phyloP scores from a whole-genome alignment of 164 flowering plant genomes.

The Malania oleifera region DNA sequence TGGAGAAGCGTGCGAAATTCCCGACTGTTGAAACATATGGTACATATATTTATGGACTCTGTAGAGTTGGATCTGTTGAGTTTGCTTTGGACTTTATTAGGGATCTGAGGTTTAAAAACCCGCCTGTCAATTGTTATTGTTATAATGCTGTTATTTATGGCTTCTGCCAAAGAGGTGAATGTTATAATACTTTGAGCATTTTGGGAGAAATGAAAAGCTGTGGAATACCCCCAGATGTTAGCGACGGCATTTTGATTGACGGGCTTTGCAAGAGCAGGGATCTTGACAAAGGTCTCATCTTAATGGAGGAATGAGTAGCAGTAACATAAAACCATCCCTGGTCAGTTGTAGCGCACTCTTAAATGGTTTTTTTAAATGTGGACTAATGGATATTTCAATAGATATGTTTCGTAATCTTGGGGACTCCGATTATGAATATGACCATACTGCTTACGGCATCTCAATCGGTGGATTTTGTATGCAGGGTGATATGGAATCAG shows the following conservation, averaged over 20 bases:
- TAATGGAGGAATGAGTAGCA: conserved; percentile 41
- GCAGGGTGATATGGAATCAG: conserved; percentile 37
- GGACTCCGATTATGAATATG: conserved; percentile 33
- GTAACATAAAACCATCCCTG: conserved; percentile 40
- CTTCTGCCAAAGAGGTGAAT: conserved; percentile 38
- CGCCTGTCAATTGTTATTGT: conserved; percentile 35
- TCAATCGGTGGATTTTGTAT: conserved; percentile 39
- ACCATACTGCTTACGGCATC: conserved; percentile 29
- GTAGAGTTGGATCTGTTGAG: conserved; percentile 39
- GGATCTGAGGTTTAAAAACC: conserved; percentile 18
- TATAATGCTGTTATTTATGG: conserved; percentile 58
- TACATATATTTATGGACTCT: conserved; percentile 40
- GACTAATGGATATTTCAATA: conserved; percentile 30
- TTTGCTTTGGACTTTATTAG: conserved; percentile 30
- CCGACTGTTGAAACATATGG: conserved; percentile 48
- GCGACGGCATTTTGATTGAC: conserved; percentile 55
- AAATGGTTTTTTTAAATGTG: conserved; percentile 33
- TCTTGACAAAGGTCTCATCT: conserved; percentile 23
- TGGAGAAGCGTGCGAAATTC: conserved; percentile 29
- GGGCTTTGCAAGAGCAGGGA: conserved; percentile 51
- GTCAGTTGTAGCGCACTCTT: conserved; percentile 41
- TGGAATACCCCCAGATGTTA: conserved; percentile 49
- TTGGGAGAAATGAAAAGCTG: conserved; percentile 46
- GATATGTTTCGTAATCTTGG: conserved; percentile 25
- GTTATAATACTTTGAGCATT: conserved; percentile 33